phyloP scores from a whole-genome alignment of 345 rosid species.

The Excoecaria agallocha region DNA sequence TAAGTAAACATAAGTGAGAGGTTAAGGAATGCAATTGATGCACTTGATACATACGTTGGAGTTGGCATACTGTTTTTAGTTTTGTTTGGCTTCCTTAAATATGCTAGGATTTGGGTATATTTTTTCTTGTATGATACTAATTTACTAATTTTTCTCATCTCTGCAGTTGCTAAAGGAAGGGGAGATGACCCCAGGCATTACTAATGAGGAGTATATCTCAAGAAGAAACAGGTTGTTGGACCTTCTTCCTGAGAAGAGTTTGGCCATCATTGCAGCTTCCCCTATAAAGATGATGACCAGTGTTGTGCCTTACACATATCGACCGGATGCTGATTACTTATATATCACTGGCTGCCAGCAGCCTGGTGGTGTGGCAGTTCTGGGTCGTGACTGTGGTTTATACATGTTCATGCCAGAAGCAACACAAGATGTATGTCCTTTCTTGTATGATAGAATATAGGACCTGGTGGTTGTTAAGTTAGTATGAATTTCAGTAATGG shows the following conservation, averaged over 20 bases:
- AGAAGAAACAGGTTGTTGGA: constrained; percentile 72
- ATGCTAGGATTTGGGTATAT: neutral
- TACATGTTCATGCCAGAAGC: constrained; percentile 99
- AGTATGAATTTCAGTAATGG: constrained; percentile 2
- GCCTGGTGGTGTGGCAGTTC: constrained; percentile 89
- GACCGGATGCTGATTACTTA: constrained; percentile 84
- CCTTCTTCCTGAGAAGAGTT: constrained; percentile 69
- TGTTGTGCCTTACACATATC: constrained; percentile 83
- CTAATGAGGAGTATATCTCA: constrained; percentile 62
- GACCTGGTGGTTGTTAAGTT: neutral
- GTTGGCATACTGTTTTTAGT: neutral
- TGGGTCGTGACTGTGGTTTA: constrained; percentile 69
- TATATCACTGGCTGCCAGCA: constrained; percentile 94
- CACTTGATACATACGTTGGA: too few relatives aligned
- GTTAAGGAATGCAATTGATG: neutral
- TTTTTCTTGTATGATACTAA: neutral
- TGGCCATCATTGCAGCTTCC: constrained; percentile 81
- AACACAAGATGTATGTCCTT: constrained; percentile 56
- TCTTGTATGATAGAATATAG: constrained; percentile 2
- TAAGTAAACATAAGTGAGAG: neutral
- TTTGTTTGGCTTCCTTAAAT: neutral
- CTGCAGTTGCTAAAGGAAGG: constrained; percentile 75
- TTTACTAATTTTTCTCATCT: constrained; percentile 9
- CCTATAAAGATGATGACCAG: constrained; percentile 97
- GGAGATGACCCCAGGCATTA: constrained; percentile 85